These are phyloP conservation scores for Phytophthora constricta DNA, from an alignment of 352 stramenopile genomes.

Conservation along the genomic window DNA sequence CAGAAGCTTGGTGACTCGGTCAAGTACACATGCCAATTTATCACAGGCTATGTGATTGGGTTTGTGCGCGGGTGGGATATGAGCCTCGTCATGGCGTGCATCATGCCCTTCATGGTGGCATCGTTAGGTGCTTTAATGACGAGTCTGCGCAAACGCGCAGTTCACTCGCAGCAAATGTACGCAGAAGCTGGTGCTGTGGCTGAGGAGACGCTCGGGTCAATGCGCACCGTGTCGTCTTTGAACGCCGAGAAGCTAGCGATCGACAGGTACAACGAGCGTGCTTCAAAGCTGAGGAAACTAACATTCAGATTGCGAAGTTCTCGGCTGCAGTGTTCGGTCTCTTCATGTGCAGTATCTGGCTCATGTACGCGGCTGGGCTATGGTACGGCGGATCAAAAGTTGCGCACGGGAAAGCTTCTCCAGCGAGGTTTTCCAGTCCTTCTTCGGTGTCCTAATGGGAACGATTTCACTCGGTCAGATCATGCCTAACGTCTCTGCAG, in stretches of 20 bases:
- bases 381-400: constrained; percentile 54
- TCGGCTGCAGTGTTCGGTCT: constrained; percentile 23
- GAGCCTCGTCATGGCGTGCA: not conserved
- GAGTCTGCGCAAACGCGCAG: constrained; percentile 1
- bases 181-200: not conserved
- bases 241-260: constrained; percentile 52
- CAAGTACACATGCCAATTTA: constrained; percentile 21
- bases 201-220: not conserved
- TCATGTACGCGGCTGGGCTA: constrained; percentile 53
- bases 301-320: constrained; percentile 7
- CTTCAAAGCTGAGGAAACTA: constrained; percentile 63
- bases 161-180: constrained; percentile 17
- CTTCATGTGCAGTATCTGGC: constrained; percentile 42
- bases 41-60: constrained; percentile 20
- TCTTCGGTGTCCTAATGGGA: constrained; percentile 64
- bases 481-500: constrained; percentile 54
- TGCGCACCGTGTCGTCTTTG: constrained; percentile 17
- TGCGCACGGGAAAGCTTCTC: constrained; percentile 30
- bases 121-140: constrained; percentile 16
- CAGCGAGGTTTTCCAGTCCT: constrained; percentile 51
- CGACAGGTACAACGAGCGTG: constrained; percentile 71
- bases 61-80: constrained; percentile 2
- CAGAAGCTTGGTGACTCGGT: constrained; percentile 22
- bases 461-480: constrained; percentile 53
- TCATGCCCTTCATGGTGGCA: constrained; percentile 13